Conservation (phyloP, 805 yeast genomes). For the Saturnispora zaruensis region DNA sequence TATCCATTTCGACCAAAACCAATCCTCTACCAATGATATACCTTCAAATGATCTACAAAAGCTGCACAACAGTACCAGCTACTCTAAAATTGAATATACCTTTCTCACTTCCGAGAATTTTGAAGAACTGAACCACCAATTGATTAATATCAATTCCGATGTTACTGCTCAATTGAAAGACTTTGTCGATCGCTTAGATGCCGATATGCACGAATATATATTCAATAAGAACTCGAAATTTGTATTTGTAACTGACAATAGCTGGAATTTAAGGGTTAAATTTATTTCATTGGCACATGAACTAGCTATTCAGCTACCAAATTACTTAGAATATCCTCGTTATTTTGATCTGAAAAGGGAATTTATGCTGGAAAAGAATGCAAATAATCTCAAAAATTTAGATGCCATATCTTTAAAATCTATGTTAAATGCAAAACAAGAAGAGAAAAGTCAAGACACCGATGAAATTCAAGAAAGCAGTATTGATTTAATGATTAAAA, state of each 20-base stretch:
- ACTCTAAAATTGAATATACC: neutral
- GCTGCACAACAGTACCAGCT: neutral
- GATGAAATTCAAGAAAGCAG: neutral
- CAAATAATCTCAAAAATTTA: slow-evolving; percentile 6
- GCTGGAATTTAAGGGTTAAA: slow-evolving; percentile 68
- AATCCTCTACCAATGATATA: neutral
- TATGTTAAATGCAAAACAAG: neutral
- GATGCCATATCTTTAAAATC: neutral
- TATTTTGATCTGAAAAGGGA: slow-evolving; percentile 72
- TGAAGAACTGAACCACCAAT: neutral
- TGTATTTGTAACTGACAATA: slow-evolving; percentile 55
- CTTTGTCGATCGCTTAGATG: slow-evolving; percentile 1
- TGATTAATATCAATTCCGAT: neutral
- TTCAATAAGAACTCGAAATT: slow-evolving; percentile 30
- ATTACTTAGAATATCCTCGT: slow-evolving; percentile 65
- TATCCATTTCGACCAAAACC: neutral
- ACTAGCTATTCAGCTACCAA: slow-evolving; percentile 61
- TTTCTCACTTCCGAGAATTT: neutral
- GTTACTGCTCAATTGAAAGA: neutral
- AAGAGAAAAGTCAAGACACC: neutral
- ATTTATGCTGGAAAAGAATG: slow-evolving; percentile 57
- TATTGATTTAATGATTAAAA: slow-evolving; percentile 1
- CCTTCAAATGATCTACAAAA: neutral
- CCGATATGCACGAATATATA: neutral
- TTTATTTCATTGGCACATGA: slow-evolving; percentile 77